Evolutionary conservation across 139 green algal species (phyloP).

Genomic region (Tetradesmus obliquus): DNA sequence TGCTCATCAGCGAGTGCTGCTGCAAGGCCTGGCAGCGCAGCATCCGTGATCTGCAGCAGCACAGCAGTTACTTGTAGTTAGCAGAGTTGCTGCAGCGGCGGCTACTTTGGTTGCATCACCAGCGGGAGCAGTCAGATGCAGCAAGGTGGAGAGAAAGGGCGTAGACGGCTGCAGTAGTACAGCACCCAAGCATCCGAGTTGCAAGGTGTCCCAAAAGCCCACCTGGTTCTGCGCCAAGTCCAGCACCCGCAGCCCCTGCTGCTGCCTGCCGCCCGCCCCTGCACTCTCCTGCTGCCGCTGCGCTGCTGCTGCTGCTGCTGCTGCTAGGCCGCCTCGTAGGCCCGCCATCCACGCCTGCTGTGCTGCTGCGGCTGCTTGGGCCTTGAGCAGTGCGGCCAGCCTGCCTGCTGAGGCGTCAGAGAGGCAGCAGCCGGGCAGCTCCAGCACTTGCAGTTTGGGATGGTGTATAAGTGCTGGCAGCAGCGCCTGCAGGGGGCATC

Average conservation of each 20-base stretch:
- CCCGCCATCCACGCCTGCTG: slow-evolving; percentile 23
- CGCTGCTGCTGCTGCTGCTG: slow-evolving; percentile 10
- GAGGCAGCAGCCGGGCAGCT: slow-evolving; percentile 24
- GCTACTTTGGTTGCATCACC: too few relatives aligned
- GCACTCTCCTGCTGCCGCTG: background rate
- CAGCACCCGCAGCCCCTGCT: slow-evolving; percentile 8
- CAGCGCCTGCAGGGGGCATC: background rate
- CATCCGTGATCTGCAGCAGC: background rate
- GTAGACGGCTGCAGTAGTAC: background rate
- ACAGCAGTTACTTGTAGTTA: too few relatives aligned
- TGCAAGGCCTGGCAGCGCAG: background rate
- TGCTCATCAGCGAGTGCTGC: background rate
- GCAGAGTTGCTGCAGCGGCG: background rate
- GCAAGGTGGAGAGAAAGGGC: background rate
- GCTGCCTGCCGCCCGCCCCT: background rate
- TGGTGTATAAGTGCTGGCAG: background rate
- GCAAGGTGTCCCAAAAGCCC: background rate
- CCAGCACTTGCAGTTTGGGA: slow-evolving; percentile 3
- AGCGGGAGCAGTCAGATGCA: background rate
- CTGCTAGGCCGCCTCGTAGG: background rate
- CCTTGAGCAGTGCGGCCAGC: slow-evolving; percentile 10
- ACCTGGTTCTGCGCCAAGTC: slow-evolving; percentile 31
- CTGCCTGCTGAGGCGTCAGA: background rate
- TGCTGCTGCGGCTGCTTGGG: slow-evolving; percentile 14
- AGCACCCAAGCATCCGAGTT: background rate